Percentiles rank a stretch among this genome's conserved stretches.
Evolutionary conservation across 805 yeast species (phyloP).

Genomic region (Candida taoyuanica): DNA sequence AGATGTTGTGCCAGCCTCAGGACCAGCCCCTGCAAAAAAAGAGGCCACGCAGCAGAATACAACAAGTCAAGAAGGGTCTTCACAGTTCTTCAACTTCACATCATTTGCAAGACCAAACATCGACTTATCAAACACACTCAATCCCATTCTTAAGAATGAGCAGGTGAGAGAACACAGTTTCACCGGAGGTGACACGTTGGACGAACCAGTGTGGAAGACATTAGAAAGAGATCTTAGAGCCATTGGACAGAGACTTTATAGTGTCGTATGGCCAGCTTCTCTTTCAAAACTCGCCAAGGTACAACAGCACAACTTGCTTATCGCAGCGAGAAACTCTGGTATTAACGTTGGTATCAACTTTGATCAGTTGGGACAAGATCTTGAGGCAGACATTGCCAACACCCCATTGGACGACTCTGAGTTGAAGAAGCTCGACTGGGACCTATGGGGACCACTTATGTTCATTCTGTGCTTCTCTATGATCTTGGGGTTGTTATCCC

Average conservation of each 20-base stretch:
- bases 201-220: slow-evolving; percentile 62
- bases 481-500: slow-evolving; percentile 32
- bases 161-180: slow-evolving; percentile 27
- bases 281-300: slow-evolving; percentile 27
- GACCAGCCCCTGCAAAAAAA: no score
- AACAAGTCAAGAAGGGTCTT: slow-evolving; percentile 3
- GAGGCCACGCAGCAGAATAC: no score
- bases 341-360: slow-evolving; percentile 28
- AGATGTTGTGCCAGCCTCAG: no score
- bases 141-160: slow-evolving; percentile 29
- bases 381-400: slow-evolving; percentile 24
- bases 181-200: slow-evolving; percentile 66
- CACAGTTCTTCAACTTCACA: slow-evolving; percentile 27
- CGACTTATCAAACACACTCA: slow-evolving; percentile 28
- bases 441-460: slow-evolving; percentile 67
- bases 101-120: slow-evolving; percentile 28
- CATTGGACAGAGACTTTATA: slow-evolving; percentile 38
- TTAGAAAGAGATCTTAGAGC: slow-evolving; percentile 42
- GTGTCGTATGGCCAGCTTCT: slow-evolving; percentile 40
- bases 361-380: slow-evolving; percentile 26
- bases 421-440: slow-evolving; percentile 45
- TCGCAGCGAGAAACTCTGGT: slow-evolving; percentile 29
- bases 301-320: slow-evolving; percentile 27
- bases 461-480: slow-evolving; percentile 55
- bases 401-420: slow-evolving; percentile 24